Percentiles rank a stretch among this genome's conserved stretches.
Conservation (phyloP, 192 early-diverging fungal species). For the Haplosporangium gracile region DNA sequence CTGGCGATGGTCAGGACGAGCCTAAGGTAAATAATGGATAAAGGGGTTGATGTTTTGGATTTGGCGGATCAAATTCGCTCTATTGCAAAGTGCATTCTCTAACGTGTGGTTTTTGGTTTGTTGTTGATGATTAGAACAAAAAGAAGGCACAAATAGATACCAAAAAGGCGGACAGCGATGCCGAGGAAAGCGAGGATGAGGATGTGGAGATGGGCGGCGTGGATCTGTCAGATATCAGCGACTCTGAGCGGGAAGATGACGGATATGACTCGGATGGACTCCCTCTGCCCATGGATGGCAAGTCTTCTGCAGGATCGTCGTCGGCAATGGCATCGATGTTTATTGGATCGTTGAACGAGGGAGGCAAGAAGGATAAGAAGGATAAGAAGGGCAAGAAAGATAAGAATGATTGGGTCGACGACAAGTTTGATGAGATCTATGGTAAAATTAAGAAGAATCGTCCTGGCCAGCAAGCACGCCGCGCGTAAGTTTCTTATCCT, state of each 20-base stretch:
- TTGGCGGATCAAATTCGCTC: conserved; percentile 4
- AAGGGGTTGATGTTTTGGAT: background rate
- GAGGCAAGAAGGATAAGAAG: conserved; percentile 47
- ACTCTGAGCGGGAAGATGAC: conserved; percentile 33
- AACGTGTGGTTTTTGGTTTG: background rate
- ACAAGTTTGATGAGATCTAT: conserved; percentile 67
- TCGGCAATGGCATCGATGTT: conserved; percentile 40
- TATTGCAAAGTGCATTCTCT: background rate
- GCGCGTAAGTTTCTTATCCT: conserved; percentile 35
- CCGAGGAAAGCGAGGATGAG: conserved; percentile 28
- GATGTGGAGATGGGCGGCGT: conserved; percentile 24
- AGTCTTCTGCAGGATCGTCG: conserved; percentile 14
- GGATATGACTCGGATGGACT: conserved; percentile 55
- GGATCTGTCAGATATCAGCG: conserved; percentile 38
- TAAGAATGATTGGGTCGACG: conserved; percentile 55
- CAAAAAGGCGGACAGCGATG: conserved; percentile 41
- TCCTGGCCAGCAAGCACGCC: conserved; percentile 67
- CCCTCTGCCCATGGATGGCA: conserved; percentile 32
- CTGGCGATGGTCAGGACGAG: conserved; percentile 31
- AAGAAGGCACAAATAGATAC: conserved; percentile 38
- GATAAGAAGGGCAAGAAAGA: conserved; percentile 48
- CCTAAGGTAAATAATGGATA: conserved; percentile 39
- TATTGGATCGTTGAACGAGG: conserved; percentile 44
- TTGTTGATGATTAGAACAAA: conserved; percentile 20
- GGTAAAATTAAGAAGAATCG: conserved; percentile 65